A percentile compares a stretch with the other conserved stretches of the same genome.
Conservation (phyloP, 2,329 filamentous ascomycete species). For the Chaetothyriales sp. region DNA sequence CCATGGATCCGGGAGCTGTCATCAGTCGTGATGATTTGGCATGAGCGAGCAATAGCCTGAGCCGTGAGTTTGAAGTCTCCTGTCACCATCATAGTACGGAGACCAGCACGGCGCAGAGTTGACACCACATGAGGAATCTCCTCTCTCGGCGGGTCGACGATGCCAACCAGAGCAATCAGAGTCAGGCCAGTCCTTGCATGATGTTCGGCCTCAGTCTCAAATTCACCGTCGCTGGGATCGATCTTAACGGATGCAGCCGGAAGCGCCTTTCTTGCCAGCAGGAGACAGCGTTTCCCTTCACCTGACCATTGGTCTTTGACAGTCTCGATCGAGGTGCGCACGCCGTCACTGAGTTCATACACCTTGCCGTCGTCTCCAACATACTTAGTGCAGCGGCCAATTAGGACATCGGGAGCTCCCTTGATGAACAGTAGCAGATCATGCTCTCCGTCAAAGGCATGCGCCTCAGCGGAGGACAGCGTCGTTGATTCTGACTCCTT, state of each 20-base stretch:
- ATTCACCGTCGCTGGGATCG: conserved; percentile 32
- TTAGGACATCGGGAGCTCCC: conserved; percentile 59
- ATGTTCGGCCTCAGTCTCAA: conserved; percentile 43
- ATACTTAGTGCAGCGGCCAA: conserved; percentile 46
- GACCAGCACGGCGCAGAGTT: conserved; percentile 53
- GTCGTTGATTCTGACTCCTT: conserved; percentile 6
- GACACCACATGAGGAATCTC: conserved; percentile 44
- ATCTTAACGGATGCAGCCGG: conserved; percentile 26
- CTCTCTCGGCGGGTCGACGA: conserved; percentile 44
- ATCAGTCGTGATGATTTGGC: conserved; percentile 48
- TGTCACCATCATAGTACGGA: conserved; percentile 70
- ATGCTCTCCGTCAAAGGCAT: conserved; percentile 22
- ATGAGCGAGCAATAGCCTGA: conserved; percentile 55
- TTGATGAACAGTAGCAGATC: conserved; percentile 51
- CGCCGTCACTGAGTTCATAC: conserved; percentile 33
- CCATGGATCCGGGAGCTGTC: conserved; percentile 32
- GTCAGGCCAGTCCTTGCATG: conserved; percentile 36
- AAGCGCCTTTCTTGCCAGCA: conserved; percentile 48
- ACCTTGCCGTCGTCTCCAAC: conserved; percentile 41
- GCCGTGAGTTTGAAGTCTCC: conserved; percentile 65
- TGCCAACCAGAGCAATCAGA: conserved; percentile 42
- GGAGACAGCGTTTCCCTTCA: conserved; percentile 51
- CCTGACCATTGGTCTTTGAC: conserved; percentile 55
- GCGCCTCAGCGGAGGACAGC: conserved; percentile 20
- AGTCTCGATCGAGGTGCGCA: conserved; percentile 35